These are phyloP conservation scores for Vanrija sp. DNA, from an alignment of 1,284 basidiomycete genomes.

Conservation along the genomic window DNA sequence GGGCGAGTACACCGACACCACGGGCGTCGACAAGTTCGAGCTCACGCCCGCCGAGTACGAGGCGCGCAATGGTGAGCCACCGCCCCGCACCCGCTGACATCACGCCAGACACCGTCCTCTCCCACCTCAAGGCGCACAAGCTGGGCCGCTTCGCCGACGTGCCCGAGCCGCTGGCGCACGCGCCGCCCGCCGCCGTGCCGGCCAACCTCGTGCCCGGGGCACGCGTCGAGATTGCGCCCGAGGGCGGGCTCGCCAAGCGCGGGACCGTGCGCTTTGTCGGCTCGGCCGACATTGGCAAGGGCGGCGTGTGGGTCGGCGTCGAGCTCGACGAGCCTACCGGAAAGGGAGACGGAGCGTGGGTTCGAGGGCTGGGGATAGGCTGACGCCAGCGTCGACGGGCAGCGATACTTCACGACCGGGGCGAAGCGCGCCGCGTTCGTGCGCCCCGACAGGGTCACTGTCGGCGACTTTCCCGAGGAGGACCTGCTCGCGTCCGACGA, in stretches of 20 bases:
- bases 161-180: constrained; percentile 25
- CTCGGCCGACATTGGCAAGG: constrained; percentile 66
- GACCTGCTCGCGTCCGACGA: constrained; percentile 65
- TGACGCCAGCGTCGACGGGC: constrained; percentile 69
- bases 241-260: constrained; percentile 64
- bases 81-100: not conserved
- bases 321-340: constrained; percentile 96
- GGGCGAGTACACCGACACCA: constrained; percentile 69
- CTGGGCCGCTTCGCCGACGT: constrained; percentile 76
- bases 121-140: constrained; percentile 83
- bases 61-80: constrained; percentile 62
- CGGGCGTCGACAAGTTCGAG: constrained; percentile 89
- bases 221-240: constrained; percentile 72
- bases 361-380: constrained; percentile 18
- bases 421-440: constrained; percentile 83
- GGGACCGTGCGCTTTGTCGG: constrained; percentile 86
- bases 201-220: constrained; percentile 55
- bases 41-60: constrained; percentile 78
- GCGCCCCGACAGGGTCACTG: constrained; percentile 71
- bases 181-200: constrained; percentile 22
- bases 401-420: constrained; percentile 75
- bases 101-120: constrained; percentile 73
- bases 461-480: constrained; percentile 82
- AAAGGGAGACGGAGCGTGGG: constrained; percentile 91
- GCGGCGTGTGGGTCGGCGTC: constrained; percentile 75